A percentile compares a stretch with the other conserved stretches of the same genome.
Evolutionary conservation across 495 filamentous ascomycete genomes (phyloP).

Genomic region (Talaromyces trachyspermus): DNA sequence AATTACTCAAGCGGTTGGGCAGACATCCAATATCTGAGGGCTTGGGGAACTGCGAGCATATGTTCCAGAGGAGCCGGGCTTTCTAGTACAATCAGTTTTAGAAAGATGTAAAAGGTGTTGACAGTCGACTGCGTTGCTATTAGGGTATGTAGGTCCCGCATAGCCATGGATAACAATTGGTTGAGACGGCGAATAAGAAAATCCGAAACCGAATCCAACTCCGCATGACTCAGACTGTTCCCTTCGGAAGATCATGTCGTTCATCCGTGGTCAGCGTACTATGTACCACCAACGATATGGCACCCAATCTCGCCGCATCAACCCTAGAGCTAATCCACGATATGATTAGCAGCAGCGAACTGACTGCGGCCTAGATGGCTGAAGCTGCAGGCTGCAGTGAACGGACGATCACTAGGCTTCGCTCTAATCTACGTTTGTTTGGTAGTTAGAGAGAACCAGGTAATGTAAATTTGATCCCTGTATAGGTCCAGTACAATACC

Average conservation of each 20-base stretch:
- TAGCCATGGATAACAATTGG: too few relatives aligned
- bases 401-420: conserved; percentile 17
- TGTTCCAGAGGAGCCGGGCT: too few relatives aligned
- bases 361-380: conserved; percentile 18
- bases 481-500: conserved; percentile 3
- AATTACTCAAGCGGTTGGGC: too few relatives aligned
- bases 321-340: conserved; percentile 13
- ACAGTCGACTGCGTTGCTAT: too few relatives aligned
- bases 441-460: conserved; percentile 19
- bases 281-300: conserved; percentile 9
- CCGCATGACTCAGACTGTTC: too few relatives aligned
- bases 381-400: conserved; percentile 17
- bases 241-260: background rate
- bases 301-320: conserved; percentile 9
- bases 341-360: conserved; percentile 14
- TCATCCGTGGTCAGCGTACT: background rate
- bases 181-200: too few relatives aligned
- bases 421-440: conserved; percentile 23
- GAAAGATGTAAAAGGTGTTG: too few relatives aligned
- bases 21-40: too few relatives aligned
- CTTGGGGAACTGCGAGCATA: too few relatives aligned
- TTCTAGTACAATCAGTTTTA: too few relatives aligned
- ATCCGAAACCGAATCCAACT: too few relatives aligned
- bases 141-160: too few relatives aligned
- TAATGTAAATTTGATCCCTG: conserved; percentile 13